These are phyloP conservation scores for Narthecium ossifragum DNA, from an alignment of 106 monocot species.

Conservation along the genomic window DNA sequence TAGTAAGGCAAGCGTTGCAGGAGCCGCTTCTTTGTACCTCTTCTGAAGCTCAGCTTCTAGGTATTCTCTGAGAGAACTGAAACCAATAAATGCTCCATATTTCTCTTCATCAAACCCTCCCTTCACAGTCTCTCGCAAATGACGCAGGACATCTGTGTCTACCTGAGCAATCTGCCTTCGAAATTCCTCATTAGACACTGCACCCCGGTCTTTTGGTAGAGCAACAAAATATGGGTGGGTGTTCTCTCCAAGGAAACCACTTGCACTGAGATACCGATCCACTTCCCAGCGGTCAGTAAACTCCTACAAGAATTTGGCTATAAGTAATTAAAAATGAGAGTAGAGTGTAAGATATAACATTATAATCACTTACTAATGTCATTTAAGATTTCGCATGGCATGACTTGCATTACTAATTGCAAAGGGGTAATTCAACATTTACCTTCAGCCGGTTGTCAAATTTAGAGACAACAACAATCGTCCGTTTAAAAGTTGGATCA, in stretches of 20 bases:
- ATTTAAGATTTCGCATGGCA: no score
- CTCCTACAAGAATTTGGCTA: slow-evolving; percentile 45
- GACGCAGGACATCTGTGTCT: slow-evolving; percentile 62
- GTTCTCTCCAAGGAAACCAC: slow-evolving; percentile 93
- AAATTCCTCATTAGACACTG: slow-evolving; percentile 86
- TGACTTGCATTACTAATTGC: neutral
- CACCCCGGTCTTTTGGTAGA: slow-evolving; percentile 88
- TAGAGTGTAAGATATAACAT: neutral
- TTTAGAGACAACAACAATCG: slow-evolving; percentile 81
- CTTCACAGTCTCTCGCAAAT: slow-evolving; percentile 74
- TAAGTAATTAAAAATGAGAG: neutral
- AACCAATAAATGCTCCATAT: slow-evolving; percentile 72
- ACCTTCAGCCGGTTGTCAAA: slow-evolving; percentile 97
- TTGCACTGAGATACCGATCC: slow-evolving; percentile 85
- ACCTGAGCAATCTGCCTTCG: slow-evolving; percentile 92
- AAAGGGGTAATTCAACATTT: slow-evolving; percentile 4
- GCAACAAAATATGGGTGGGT: slow-evolving; percentile 90
- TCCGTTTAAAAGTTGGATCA: slow-evolving; percentile 88
- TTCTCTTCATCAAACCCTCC: slow-evolving; percentile 97
- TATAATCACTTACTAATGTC: no score
- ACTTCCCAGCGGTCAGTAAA: slow-evolving; percentile 95
- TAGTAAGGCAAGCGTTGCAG: slow-evolving; percentile 86
- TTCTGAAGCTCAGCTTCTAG: slow-evolving; percentile 90
- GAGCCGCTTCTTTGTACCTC: slow-evolving; percentile 95
- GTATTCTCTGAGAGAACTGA: slow-evolving; percentile 59